Evolutionary conservation across 2,329 filamentous ascomycete species (phyloP), one percentile per base, ranked within the genome.

Genomic region (Alternaria angustiovoidea): DNA sequence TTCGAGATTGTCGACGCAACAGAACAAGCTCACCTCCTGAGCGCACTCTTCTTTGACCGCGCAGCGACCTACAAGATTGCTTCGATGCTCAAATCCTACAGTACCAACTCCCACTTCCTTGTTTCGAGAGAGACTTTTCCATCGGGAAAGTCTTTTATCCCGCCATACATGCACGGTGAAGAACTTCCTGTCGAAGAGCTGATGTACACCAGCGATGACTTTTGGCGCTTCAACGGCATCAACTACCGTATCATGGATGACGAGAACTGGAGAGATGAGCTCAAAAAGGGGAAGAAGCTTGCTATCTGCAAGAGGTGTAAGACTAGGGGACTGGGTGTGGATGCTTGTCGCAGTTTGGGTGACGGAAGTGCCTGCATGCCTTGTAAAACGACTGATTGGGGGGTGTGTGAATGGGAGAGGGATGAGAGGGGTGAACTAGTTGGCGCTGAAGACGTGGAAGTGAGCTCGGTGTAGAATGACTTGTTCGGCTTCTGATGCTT

Each of bases 101-200:
- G 69, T 7, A 64, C 67, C 9, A 67, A 67, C 30, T 48, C 63
- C 2, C 63, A 59, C 8, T 66, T 78, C 9, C 34, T 66, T 8
- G 59, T 77, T 18, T 71, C 70, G 2, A 64, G 63, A 5, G 65
- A 75, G 16, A 59, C 44, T 0, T 78, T 78, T 34, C 54, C 49
- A 0, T 49, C 53, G 4, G 68, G 64, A 0, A 61, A 48, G 0
- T 41, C 63, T 0, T 78, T 65, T 44, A 78, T 78, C 1, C 74
- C 74, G 3, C 76, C 76, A 0, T 78, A 72, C 44, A 75, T 78
- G 73, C 65, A 75, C 20, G 74, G 75, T 11, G 76, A 78, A 24
- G 71, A 75, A 7, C 41, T 62, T 3, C 76, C 76, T 0, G 54
- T 65, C 2, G 74, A 78, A 44, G 61, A 63, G 14, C 16, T 63